phyloP scores from a whole-genome alignment of 2,329 filamentous ascomycete species.

The Lasiodiplodia hormozganensis region DNA sequence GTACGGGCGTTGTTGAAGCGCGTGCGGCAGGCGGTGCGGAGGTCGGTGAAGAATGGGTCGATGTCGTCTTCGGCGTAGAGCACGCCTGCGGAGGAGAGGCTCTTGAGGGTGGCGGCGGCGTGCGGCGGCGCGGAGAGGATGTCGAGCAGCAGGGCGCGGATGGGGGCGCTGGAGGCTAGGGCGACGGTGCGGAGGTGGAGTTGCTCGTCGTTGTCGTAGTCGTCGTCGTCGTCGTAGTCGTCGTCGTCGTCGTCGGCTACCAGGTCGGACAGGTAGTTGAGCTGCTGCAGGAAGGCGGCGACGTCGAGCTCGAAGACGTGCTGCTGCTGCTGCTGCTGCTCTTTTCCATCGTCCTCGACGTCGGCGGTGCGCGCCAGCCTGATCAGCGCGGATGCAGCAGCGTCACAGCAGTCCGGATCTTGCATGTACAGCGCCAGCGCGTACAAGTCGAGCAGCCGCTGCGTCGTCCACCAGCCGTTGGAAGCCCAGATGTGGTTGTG shows the following conservation, averaged over 20 bases:
- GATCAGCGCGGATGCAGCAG: neutral
- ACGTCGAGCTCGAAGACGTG: neutral
- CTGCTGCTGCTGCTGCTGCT: too few relatives aligned
- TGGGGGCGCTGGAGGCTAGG: too few relatives aligned
- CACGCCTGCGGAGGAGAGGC: neutral
- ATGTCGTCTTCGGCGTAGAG: neutral
- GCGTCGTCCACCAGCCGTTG: neutral
- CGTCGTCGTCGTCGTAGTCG: too few relatives aligned
- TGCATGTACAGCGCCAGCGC: neutral
- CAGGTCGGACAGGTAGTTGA: too few relatives aligned
- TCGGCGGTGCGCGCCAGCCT: neutral
- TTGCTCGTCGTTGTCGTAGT: too few relatives aligned
- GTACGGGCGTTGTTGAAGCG: too few relatives aligned
- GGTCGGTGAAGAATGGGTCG: neutral
- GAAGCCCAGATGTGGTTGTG: neutral
- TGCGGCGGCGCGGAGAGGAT: too few relatives aligned
- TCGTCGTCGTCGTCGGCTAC: too few relatives aligned
- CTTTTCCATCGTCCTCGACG: too few relatives aligned
- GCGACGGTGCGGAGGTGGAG: too few relatives aligned
- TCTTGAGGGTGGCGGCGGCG: neutral
- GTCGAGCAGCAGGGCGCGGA: too few relatives aligned
- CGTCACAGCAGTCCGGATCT: neutral
- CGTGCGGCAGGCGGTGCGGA: neutral
- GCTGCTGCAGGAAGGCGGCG: neutral
- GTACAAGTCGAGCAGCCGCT: neutral